Evolutionary conservation across 306 rosid species (phyloP).

Genomic region (Pyrus pyrifolia): DNA sequence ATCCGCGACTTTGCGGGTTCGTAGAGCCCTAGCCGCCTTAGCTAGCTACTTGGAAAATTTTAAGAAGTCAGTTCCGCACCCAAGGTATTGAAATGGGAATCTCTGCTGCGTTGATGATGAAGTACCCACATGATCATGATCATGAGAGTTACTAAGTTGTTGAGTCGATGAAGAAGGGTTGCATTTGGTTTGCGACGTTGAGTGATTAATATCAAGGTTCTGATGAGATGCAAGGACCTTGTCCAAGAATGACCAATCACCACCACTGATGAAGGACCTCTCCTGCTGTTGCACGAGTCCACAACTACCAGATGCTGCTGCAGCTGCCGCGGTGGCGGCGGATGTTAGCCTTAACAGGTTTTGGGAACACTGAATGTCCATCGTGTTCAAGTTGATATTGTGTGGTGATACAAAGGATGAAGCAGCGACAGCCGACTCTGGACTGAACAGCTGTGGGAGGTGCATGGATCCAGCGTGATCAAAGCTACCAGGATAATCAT

Average conservation of each 20-base stretch:
- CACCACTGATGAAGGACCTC: conserved; percentile 41
- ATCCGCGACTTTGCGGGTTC: neutral
- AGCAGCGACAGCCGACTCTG: conserved; percentile 41
- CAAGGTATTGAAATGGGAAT: conserved; percentile 75
- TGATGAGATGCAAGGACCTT: conserved; percentile 59
- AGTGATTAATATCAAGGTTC: conserved; percentile 18
- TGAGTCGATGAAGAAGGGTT: conserved; percentile 13
- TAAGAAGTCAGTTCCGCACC: conserved; percentile 48
- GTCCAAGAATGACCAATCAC: conserved; percentile 93
- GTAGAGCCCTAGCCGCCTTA: neutral
- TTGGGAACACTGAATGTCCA: conserved; percentile 63
- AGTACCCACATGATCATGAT: conserved; percentile 11
- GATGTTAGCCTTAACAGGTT: conserved; percentile 57
- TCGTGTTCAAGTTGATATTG: conserved; percentile 2
- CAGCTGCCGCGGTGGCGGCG: neutral
- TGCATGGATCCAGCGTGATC: conserved; percentile 55
- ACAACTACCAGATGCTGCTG: neutral
- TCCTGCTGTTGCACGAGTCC: conserved; percentile 39
- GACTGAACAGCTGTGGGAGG: conserved; percentile 83
- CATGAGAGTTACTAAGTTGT: neutral
- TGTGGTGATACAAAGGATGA: conserved; percentile 25
- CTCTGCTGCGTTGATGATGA: conserved; percentile 44
- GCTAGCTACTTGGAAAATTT: conserved; percentile 52
- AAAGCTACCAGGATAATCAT: conserved; percentile 33
- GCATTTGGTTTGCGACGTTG: conserved; percentile 17